Evolutionary conservation across 1,139 yeast species (phyloP), one percentile per base, ranked within the genome.

Genomic region (Pneumocystis murina): DNA sequence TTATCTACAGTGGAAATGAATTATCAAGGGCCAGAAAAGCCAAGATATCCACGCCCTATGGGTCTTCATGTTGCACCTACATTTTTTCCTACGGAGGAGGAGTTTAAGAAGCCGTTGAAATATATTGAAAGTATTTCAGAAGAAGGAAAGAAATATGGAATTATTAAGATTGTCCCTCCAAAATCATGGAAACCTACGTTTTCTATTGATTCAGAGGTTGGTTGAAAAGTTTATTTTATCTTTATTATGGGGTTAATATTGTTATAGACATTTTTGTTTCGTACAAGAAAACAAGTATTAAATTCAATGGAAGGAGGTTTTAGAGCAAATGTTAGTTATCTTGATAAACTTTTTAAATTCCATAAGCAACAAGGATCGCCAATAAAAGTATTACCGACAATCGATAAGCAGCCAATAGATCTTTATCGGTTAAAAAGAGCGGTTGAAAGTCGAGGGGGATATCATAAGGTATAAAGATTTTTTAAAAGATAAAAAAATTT

Each of bases 151-250:
- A 70, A 76, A 61, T 80, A 77, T 70, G 96, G 96, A 0, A 92
- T 91, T n/a, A 78, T 87, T 38, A 88, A 87, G 71, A 75, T 89
- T 28, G 76, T 79, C n/a, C 81, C 86, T 0, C 86, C 87, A 0
- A 67, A 69, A 6, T 65, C 70, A 28, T 78, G 80, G 78, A 68
- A 69, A 59, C 76, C 76, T 17, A 72, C 69, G 62, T 79, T 75
- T 69, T 74, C 77, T 17, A 71, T 82, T n/a, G 80, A 83, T 69
- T 72, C 81, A 4, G 84, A 83, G 62, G 75, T 78, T 64, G 8
- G 14, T 24, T 17, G 55, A 12, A 1, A n/a, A 8, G 24, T 20
- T 43, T 20, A 2, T 24, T 64, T n/a, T 55, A 6, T 30, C n/a
- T 3, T 7, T 20, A 17, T 28, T 58, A 6, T 7, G 17, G 35